Percentiles rank a stretch among this genome's conserved stretches.
These are phyloP conservation scores for Aspergillus arachidicola DNA, from an alignment of 2,329 filamentous ascomycete genomes.

Conservation along the genomic window DNA sequence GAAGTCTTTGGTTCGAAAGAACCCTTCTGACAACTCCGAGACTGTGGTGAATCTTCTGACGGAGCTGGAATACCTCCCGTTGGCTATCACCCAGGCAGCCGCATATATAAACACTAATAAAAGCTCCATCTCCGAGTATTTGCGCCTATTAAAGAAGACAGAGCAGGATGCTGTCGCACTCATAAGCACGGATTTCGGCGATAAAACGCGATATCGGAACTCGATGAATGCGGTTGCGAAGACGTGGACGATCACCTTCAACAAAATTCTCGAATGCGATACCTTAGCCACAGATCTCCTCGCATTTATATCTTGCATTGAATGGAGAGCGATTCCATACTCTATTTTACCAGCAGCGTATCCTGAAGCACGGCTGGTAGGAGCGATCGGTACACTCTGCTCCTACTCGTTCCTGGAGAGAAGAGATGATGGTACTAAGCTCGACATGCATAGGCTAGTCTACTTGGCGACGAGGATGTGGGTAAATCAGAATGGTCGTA, in stretches of 20 bases:
- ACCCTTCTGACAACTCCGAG: conserved; percentile 3
- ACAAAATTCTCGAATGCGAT: conserved; percentile 33
- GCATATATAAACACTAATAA: conserved; percentile 15
- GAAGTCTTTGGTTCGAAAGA: conserved; percentile 4
- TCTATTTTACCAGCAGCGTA: conserved; percentile 31
- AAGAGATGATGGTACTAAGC: conserved; percentile 8
- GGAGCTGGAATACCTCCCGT: conserved; percentile 23
- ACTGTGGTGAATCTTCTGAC: conserved; percentile 13
- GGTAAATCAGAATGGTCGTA: conserved; percentile 23
- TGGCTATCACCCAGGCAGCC: conserved; percentile 20
- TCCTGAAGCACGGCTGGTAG: conserved; percentile 7
- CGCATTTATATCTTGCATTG: conserved; percentile 30
- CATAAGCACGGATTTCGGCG: conserved; percentile 29
- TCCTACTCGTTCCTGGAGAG: conserved; percentile 34
- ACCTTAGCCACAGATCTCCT: conserved; percentile 35
- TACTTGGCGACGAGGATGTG: conserved; percentile 37
- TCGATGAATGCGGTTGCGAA: conserved; percentile 36
- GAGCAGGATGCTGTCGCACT: conserved; percentile 10
- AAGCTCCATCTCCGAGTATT: conserved; percentile 19
- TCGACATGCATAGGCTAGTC: conserved; percentile 36
- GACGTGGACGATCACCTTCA: conserved; percentile 40
- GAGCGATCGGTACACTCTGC: conserved; percentile 35
- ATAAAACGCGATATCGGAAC: conserved; percentile 31
- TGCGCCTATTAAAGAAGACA: conserved; percentile 22
- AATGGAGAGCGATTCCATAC: conserved; percentile 29